Conservation (phyloP, 306 rosid species). For the Carpinus viminea region DNA sequence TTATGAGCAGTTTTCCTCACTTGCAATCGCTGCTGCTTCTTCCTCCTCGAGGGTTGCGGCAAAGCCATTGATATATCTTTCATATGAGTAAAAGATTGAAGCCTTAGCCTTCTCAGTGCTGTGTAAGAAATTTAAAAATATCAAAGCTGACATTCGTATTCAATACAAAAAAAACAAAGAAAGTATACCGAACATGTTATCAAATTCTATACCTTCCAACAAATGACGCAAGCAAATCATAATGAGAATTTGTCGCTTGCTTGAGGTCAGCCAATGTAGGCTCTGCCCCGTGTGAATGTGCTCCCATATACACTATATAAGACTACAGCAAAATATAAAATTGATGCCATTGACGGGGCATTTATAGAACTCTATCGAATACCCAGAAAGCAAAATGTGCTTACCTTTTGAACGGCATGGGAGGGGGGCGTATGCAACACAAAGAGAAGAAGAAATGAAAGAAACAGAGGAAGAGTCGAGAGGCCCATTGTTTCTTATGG, state of each 20-base stretch:
- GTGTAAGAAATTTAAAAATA: neutral
- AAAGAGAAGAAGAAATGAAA: slow-evolving; percentile 32
- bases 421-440: slow-evolving; percentile 27
- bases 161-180: neutral
- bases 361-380: neutral
- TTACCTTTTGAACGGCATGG: slow-evolving; percentile 46
- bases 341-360: neutral
- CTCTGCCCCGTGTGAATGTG: slow-evolving; percentile 38
- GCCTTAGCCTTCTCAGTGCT: slow-evolving; percentile 52
- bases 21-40: slow-evolving; percentile 45
- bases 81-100: slow-evolving; percentile 67
- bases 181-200: neutral
- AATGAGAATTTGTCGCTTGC: slow-evolving; percentile 39
- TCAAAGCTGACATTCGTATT: neutral
- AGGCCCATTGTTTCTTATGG: slow-evolving; percentile 28
- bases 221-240: slow-evolving; percentile 48
- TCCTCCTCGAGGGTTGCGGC: slow-evolving; percentile 71
- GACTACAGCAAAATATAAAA: slow-evolving; percentile 39
- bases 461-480: slow-evolving; percentile 13
- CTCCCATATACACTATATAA: slow-evolving; percentile 74
- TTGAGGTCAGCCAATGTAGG: slow-evolving; percentile 28
- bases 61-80: slow-evolving; percentile 63
- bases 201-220: slow-evolving; percentile 52
- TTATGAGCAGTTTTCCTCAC: slow-evolving; percentile 26
- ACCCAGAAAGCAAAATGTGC: neutral